Evolutionary conservation across 2,329 filamentous ascomycete species (phyloP).

Genomic region (Waltergamsia citrina): DNA sequence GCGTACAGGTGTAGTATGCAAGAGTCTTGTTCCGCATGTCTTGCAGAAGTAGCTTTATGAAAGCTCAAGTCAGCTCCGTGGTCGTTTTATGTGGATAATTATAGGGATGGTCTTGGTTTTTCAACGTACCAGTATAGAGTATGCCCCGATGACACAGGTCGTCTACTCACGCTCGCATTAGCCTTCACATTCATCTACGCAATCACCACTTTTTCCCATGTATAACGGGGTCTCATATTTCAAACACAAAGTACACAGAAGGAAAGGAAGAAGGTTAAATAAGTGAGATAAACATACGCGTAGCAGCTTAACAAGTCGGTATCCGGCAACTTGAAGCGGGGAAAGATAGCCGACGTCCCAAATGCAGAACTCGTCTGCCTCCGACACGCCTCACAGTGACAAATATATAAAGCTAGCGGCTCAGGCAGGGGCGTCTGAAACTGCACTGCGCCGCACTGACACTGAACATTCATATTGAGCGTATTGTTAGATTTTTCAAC

Average conservation of each 20-base stretch:
- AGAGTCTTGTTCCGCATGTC: conserved; percentile 53
- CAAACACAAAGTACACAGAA: too few relatives aligned
- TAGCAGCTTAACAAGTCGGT: conserved; percentile 42
- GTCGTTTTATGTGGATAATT: background rate
- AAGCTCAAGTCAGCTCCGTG: background rate
- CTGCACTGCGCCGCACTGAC: conserved; percentile 53
- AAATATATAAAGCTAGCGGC: conserved; percentile 59
- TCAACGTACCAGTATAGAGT: conserved; percentile 44
- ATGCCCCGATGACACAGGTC: conserved; percentile 46
- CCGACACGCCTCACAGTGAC: conserved; percentile 59
- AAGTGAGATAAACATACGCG: conserved; percentile 28
- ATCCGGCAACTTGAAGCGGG: conserved; percentile 48
- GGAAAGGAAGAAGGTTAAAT: background rate
- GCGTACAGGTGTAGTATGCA: conserved; percentile 50
- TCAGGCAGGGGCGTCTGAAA: conserved; percentile 52
- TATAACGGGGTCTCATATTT: too few relatives aligned
- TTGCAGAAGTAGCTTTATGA: conserved; percentile 52
- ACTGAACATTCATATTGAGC: conserved; percentile 48
- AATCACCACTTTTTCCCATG: background rate
- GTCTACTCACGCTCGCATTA: conserved; percentile 24
- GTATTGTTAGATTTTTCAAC: too few relatives aligned
- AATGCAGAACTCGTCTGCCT: conserved; percentile 58
- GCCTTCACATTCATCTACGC: too few relatives aligned
- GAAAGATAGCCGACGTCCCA: conserved; percentile 62
- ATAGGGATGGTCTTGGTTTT: background rate